Conservation (phyloP, 208 protist species). For the Porcisia deanei region DNA sequence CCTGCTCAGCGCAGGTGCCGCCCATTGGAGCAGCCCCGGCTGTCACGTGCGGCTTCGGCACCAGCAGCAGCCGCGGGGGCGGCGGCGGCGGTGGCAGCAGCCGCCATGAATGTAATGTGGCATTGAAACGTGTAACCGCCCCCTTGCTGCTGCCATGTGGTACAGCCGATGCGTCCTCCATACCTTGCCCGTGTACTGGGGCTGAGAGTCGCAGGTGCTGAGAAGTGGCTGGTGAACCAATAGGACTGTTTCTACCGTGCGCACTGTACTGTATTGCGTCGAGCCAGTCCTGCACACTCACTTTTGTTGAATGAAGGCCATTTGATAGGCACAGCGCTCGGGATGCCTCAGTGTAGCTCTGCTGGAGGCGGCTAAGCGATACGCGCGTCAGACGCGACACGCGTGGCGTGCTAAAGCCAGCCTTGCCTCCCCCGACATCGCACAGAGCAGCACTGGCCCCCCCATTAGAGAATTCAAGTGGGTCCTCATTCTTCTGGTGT, state of each 20-base stretch:
- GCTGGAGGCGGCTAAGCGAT: constrained; percentile 17
- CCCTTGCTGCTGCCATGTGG: neutral
- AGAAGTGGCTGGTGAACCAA: neutral
- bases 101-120: neutral
- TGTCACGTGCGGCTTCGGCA: neutral
- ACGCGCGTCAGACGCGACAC: constrained; percentile 14
- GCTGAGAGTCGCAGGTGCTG: constrained; percentile 3
- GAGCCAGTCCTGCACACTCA: neutral
- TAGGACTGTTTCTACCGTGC: neutral
- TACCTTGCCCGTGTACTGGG: neutral
- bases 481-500: neutral
- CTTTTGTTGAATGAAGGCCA: neutral
- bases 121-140: neutral
- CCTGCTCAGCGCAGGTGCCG: neutral
- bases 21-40: neutral
- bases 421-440: neutral
- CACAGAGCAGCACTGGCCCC: neutral
- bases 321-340: neutral
- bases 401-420: neutral
- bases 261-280: neutral
- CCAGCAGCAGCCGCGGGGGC: neutral
- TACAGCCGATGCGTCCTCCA: neutral
- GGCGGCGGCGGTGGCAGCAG: no score
- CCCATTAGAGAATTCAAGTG: neutral
- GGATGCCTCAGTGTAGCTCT: neutral